A percentile compares a stretch with the other conserved stretches of the same genome.
Conservation (phyloP, 2,329 filamentous ascomycete species). For the Davidsoniella australis region DNA sequence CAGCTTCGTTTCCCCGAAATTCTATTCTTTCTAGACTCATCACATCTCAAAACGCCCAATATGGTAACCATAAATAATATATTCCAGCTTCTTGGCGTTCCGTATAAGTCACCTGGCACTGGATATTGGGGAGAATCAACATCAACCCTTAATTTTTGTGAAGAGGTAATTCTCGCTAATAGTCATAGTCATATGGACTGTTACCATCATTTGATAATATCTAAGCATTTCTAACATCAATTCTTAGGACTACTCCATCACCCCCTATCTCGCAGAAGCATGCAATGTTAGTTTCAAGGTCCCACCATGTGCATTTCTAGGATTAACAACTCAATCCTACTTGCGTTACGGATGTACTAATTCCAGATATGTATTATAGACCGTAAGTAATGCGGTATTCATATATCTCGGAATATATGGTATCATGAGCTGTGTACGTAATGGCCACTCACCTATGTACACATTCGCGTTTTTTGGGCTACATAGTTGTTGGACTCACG, state of each 20-base stretch:
- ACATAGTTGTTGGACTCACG: slow-evolving; percentile 35
- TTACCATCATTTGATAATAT: not conserved
- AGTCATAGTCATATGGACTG: not conserved
- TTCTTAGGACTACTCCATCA: slow-evolving; percentile 45
- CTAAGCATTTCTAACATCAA: not conserved
- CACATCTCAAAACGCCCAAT: too few species aligned
- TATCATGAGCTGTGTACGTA: slow-evolving; percentile 50
- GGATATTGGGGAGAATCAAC: slow-evolving; percentile 56
- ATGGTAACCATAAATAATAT: not conserved
- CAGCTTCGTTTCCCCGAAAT: too few species aligned
- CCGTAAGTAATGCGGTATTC: slow-evolving; percentile 69
- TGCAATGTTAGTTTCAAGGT: slow-evolving; percentile 34
- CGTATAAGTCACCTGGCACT: slow-evolving; percentile 25
- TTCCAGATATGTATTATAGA: slow-evolving; percentile 25
- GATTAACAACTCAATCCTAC: not conserved
- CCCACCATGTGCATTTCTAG: too few species aligned
- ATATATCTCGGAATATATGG: slow-evolving; percentile 62
- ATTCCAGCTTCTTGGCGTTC: slow-evolving; percentile 17
- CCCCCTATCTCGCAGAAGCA: slow-evolving; percentile 58
- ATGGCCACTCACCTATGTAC: slow-evolving; percentile 64
- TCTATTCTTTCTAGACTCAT: too few species aligned
- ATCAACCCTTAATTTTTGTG: slow-evolving; percentile 62
- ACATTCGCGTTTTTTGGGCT: slow-evolving; percentile 41
- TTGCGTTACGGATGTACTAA: not conserved
- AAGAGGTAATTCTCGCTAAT: slow-evolving; percentile 40